Evolutionary conservation across 2,329 filamentous ascomycete species (phyloP).

Genomic region (Calonectria hongkongensis): DNA sequence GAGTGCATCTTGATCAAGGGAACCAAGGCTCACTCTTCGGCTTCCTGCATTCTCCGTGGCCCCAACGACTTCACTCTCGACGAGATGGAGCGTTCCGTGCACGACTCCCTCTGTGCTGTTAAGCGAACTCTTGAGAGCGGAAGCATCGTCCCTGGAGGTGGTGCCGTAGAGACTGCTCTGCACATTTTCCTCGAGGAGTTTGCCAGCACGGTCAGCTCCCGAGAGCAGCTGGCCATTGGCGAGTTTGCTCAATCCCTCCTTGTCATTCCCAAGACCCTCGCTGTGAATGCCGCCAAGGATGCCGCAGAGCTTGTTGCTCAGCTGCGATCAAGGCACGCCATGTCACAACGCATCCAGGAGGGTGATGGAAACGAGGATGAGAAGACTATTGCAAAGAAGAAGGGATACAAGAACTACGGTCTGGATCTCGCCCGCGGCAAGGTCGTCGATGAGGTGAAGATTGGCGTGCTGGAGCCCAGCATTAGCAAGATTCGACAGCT

Average conservation of each 20-base stretch:
- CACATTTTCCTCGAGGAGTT: conserved; percentile 99
- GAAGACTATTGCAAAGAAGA: conserved; percentile 92
- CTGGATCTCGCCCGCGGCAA: conserved; percentile 92
- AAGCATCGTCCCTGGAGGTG: conserved; percentile 96
- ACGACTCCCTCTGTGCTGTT: conserved; percentile 96
- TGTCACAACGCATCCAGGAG: conserved; percentile 93
- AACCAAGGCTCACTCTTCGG: conserved; percentile 94
- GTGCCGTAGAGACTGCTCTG: conserved; percentile 97
- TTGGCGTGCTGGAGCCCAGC: conserved; percentile 95
- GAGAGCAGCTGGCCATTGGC: conserved; percentile 97
- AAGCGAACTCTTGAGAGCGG: conserved; percentile 98
- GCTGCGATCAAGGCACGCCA: conserved; percentile 93
- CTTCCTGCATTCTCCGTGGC: conserved; percentile 96
- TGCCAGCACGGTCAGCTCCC: conserved; percentile 95
- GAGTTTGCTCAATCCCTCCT: conserved; percentile 97
- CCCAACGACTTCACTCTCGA: conserved; percentile 97
- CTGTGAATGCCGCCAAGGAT: conserved; percentile 98
- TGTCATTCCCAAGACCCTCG: conserved; percentile 95
- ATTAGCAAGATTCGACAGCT: conserved; percentile 99
- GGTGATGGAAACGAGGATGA: conserved; percentile 90
- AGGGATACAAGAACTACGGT: conserved; percentile 99
- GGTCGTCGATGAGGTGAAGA: conserved; percentile 94
- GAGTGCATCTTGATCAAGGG: conserved; percentile 98
- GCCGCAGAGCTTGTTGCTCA: conserved; percentile 96
- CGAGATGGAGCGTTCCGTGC: conserved; percentile 99